phyloP scores from a whole-genome alignment of 305 asterid species.

The Solanum chacoense region DNA sequence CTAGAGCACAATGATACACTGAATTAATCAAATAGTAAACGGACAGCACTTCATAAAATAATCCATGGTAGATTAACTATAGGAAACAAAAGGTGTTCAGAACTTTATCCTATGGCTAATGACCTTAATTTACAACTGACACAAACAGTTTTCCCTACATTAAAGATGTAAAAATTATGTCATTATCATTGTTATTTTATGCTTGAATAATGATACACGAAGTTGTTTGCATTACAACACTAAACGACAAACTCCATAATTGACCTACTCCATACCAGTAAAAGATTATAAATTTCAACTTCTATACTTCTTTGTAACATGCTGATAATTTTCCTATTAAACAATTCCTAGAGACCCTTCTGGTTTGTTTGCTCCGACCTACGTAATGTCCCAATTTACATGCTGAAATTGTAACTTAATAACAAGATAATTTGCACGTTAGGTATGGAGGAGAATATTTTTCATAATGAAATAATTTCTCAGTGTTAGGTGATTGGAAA shows the following conservation, averaged over 20 bases:
- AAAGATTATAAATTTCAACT: background rate
- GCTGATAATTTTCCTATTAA: background rate
- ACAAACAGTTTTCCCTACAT: background rate
- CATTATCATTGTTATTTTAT: background rate
- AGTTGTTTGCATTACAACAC: background rate
- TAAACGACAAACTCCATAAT: background rate
- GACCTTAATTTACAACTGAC: background rate
- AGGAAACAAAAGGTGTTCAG: background rate
- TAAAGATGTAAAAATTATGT: background rate
- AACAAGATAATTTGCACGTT: background rate
- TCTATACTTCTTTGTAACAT: background rate
- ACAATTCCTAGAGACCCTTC: background rate
- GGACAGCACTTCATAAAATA: background rate
- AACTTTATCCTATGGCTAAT: background rate
- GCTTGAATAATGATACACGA: background rate
- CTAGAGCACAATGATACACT: background rate
- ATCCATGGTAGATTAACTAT: background rate
- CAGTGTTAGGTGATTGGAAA: background rate
- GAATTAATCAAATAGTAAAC: background rate
- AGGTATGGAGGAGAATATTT: background rate
- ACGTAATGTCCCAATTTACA: background rate
- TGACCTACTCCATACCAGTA: background rate
- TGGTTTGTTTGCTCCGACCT: background rate
- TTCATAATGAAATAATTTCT: background rate
- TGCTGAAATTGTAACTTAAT: background rate